Base-by-base conservation (phyloP, 805 yeast genomes). In the Saccharomycopsis fibuligera region DNA sequence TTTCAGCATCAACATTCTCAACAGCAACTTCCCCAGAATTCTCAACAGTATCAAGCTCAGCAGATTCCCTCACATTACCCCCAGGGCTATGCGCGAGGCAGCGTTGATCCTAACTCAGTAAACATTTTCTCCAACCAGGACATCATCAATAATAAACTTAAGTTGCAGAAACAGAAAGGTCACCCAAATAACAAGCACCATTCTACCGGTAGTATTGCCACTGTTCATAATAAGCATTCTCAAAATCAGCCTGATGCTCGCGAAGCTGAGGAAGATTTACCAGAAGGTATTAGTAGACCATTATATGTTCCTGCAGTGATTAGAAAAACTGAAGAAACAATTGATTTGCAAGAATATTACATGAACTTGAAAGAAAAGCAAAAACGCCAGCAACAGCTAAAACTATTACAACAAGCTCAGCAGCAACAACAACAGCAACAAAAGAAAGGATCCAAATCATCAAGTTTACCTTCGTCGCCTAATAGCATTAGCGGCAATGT, bases 241-340 rank as follows among this genome's bases (percentile, higher is more conserved):
- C 10, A 27, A 12, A 27, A 27, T 9, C 38, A 22, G 5, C 29
- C 29, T 19, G 14, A 19, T 10, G 16, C 35, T 16, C 24, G 21
- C 19, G 44, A 41, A 41, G 14, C 43, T 24, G 36, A 36, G 22
- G 55, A 29, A n/a, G 55, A 51, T 16, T 40, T 49, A 12, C 53
- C 49, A 8, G 55, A 52, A 37, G 55, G 55, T 8, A 39, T 52
- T 19, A 63, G 79, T 49, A 71, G 76, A 50, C 83, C 83, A 6
- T 63, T 78, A 68, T 78, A 77, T 51, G 71, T 77, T 0, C 84
- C 84, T 2, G 83, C 83, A 0, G 84, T 78, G 12, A 64, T 78
- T 41, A 65, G 70, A 61, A 45, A 43, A 33, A 52, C 55, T 17
- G 50, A 52, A 43, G 55, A 52, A 25, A 41, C 27, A 14, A 52